Percentiles rank a stretch among this genome's conserved stretches.
These are phyloP conservation scores for Lizonia empirigonia DNA, from an alignment of 2,329 filamentous ascomycete genomes.

Conservation along the genomic window DNA sequence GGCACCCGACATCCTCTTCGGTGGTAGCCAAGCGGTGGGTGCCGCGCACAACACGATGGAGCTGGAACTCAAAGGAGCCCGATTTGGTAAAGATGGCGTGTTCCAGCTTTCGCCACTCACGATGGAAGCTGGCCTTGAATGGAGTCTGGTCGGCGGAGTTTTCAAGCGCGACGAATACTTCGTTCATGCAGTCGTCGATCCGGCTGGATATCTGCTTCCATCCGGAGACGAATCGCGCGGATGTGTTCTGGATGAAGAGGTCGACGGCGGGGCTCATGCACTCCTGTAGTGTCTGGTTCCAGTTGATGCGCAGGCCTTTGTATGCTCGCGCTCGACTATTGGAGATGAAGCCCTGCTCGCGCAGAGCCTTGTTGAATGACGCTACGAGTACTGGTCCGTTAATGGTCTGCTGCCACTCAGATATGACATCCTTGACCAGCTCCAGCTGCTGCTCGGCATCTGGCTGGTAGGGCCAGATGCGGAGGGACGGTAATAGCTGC, in stretches of 20 bases:
- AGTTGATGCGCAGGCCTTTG: conserved; percentile 6
- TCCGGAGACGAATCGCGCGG: neutral
- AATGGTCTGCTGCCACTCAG: conserved; percentile 6
- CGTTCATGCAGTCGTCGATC: conserved; percentile 12
- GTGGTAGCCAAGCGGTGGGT: conserved; percentile 14
- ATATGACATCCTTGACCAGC: neutral
- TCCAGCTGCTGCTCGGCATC: conserved; percentile 8
- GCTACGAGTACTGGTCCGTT: conserved; percentile 6
- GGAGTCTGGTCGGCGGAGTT: conserved; percentile 5
- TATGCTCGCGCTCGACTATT: conserved; percentile 8
- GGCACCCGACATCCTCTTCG: conserved; percentile 9
- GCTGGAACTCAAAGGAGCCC: conserved; percentile 14
- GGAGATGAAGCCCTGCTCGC: conserved; percentile 9
- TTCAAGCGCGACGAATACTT: conserved; percentile 7
- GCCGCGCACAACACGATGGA: conserved; percentile 8
- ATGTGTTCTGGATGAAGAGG: neutral
- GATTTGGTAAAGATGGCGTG: conserved; percentile 9
- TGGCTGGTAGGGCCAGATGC: conserved; percentile 6
- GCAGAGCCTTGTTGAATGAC: conserved; percentile 12
- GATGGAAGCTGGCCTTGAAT: conserved; percentile 13
- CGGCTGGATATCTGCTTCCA: conserved; percentile 10
- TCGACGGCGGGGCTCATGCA: conserved; percentile 2
- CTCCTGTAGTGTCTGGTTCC: conserved; percentile 10
- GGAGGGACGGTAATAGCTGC: conserved; percentile 5
- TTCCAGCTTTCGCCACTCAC: conserved; percentile 16